Percentiles rank a stretch among this genome's conserved stretches.
Conservation (phyloP, 768 basidiomycete species). For the Amanita phalloides region DNA sequence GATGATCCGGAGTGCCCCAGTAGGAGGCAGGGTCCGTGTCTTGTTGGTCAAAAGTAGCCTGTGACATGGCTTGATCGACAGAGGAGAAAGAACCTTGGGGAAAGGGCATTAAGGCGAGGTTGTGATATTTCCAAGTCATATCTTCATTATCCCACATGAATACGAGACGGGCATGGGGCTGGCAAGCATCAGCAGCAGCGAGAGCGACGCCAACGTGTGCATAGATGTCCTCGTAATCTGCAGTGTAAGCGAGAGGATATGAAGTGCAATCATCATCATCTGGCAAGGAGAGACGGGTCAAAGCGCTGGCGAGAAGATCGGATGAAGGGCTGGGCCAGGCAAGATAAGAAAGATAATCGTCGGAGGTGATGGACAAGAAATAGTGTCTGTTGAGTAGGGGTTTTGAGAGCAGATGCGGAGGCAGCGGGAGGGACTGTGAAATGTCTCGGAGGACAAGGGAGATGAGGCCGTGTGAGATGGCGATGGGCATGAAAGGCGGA, state of each 20-base stretch:
- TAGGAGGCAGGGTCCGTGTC: constrained; percentile 47
- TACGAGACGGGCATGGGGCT: constrained; percentile 41
- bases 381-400: constrained; percentile 54
- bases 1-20: constrained; percentile 54
- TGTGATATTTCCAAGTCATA: constrained; percentile 58
- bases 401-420: constrained; percentile 48
- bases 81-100: constrained; percentile 31
- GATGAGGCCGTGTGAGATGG: constrained; percentile 27
- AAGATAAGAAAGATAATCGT: constrained; percentile 45
- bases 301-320: constrained; percentile 14
- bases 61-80: constrained; percentile 16
- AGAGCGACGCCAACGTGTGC: constrained; percentile 46
- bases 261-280: constrained; percentile 11
- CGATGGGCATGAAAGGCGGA: constrained; percentile 7
- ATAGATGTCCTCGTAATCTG: constrained; percentile 39
- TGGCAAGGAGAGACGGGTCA: constrained; percentile 34
- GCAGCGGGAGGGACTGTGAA: constrained; percentile 40
- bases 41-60: constrained; percentile 17
- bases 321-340: constrained; percentile 47
- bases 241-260: constrained; percentile 21
- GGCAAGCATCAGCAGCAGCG: constrained; percentile 12
- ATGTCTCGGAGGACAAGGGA: constrained; percentile 40
- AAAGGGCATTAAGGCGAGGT: constrained; percentile 61
- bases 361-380: constrained; percentile 45
- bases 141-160: constrained; percentile 51